Evolutionary conservation across 1,284 basidiomycete genomes (phyloP), one percentile per base, ranked within the genome.

Genomic region (Earliella scabrosa): DNA sequence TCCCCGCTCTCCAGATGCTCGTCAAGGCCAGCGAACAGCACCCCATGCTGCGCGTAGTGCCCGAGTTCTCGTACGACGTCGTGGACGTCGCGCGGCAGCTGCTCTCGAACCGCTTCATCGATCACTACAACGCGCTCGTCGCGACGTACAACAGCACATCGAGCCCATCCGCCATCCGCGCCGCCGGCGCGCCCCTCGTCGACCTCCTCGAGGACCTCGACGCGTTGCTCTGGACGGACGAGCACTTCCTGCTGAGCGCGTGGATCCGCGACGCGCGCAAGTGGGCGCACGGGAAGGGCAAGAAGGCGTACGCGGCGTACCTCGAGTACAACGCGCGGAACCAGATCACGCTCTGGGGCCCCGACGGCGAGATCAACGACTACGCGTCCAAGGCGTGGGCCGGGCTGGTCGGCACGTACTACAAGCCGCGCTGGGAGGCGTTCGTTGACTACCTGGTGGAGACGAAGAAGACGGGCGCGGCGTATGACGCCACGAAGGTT

Each of bases 381-480:
- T 79, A 79, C 53, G 77, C 77, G 29, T 76, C 76, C 16, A 79
- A 79, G 57, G 74, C 77, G 60, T 79, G 77, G 77, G 71, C 71
- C 2, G 77, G 78, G 1, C 67, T 79, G 45, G 70, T 79, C 35
- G 64, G 68, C 4, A 65, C 66, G 4, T 79, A 79, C 63, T 79
- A 78, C 59, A 58, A 50, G 1, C 31, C 47, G 36, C 66, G 75
- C 1, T 79, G 78, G 77, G 59, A 62, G 52, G 63, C 70, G 35
- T 79, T 78, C 45, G 61, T 74, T n/a, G 54, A 41, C 20, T 75
- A 76, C 49, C 56, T 77, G n/a, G 68, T 41, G 38, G 61, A 54
- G 7, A 61, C 63, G 26, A 75, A 73, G 64, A 43, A 35, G 26
- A 63, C 61, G 13, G 71, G 68, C 36, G 52, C 56, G 41, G 18